Percentiles rank a stretch among this genome's conserved stretches.
phyloP scores from a whole-genome alignment of 2,329 filamentous ascomycete genomes.

The Cladophialophora exuberans region DNA sequence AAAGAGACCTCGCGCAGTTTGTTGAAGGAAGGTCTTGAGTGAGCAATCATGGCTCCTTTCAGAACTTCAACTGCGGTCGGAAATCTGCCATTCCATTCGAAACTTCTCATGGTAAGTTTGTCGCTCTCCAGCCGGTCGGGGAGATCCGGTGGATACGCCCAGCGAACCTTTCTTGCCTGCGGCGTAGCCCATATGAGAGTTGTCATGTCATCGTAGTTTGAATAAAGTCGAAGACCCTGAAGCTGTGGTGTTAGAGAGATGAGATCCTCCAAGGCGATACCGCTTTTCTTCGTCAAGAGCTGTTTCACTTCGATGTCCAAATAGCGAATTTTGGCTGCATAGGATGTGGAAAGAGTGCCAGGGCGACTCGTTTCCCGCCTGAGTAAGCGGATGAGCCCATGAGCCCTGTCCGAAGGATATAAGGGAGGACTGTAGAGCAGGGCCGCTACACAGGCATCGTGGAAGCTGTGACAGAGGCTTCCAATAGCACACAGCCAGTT shows the following conservation, averaged over 20 bases:
- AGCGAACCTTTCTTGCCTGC: conserved; percentile 49
- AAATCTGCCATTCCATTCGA: conserved; percentile 61
- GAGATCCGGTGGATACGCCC: conserved; percentile 69
- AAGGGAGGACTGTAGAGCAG: conserved; percentile 73
- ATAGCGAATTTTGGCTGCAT: conserved; percentile 70
- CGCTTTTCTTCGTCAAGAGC: conserved; percentile 57
- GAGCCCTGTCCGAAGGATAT: conserved; percentile 54
- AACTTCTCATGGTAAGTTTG: conserved; percentile 51
- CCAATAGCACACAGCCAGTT: conserved; percentile 69
- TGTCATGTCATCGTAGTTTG: conserved; percentile 61
- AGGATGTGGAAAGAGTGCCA: conserved; percentile 52
- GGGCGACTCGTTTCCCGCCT: conserved; percentile 50
- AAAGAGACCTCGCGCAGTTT: conserved; percentile 41
- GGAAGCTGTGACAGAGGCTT: conserved; percentile 65
- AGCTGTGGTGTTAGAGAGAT: conserved; percentile 69
- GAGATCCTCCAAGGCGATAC: conserved; percentile 61
- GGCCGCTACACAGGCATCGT: conserved; percentile 72
- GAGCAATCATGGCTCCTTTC: conserved; percentile 54
- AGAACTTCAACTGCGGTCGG: conserved; percentile 39
- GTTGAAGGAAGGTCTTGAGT: conserved; percentile 60
- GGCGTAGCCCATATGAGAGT: conserved; percentile 36
- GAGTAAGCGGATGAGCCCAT: conserved; percentile 57
- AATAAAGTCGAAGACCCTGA: conserved; percentile 71
- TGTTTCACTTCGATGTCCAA: conserved; percentile 70
- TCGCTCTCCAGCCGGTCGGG: conserved; percentile 64